These are phyloP conservation scores for Trichosporon faecale DNA, from an alignment of 1,284 basidiomycete genomes.

Conservation along the genomic window DNA sequence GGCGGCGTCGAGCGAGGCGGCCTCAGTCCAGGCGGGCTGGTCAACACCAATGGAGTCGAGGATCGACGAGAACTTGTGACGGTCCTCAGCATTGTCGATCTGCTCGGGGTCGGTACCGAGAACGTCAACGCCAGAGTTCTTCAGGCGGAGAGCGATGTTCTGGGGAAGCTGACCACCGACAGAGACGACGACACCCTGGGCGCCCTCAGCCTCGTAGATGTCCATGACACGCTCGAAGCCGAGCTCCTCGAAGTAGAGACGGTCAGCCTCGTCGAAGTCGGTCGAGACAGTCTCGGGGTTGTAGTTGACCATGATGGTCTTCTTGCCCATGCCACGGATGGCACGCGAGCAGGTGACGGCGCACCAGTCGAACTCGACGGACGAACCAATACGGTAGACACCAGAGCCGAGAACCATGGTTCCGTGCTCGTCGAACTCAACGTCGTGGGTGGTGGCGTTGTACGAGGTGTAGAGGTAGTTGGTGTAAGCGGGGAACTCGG, in stretches of 20 bases:
- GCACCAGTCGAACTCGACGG: conserved; percentile 99
- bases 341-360: conserved; percentile 95
- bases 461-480: conserved; percentile 99
- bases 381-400: conserved; percentile 96
- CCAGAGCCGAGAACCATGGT: conserved; percentile 99
- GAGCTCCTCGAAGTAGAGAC: conserved; percentile 97
- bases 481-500: conserved; percentile 97
- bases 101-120: conserved; percentile 92
- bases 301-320: conserved; percentile 99
- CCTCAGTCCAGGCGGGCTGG: conserved; percentile 95
- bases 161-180: conserved; percentile 98
- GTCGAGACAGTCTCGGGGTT: conserved; percentile 99
- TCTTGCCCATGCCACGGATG: conserved; percentile 84
- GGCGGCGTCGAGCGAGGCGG: conserved; percentile 80
- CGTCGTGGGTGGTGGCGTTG: conserved; percentile 93
- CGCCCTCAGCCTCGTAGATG: conserved; percentile 94
- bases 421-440: conserved; percentile 92
- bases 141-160: conserved; percentile 95
- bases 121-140: conserved; percentile 85
- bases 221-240: conserved; percentile 99
- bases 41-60: conserved; percentile 94
- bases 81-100: conserved; percentile 97
- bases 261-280: conserved; percentile 98
- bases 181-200: conserved; percentile 90
- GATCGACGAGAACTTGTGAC: conserved; percentile 97